Base-by-base conservation (phyloP, 352 stramenopile species). In the Globisporangium perplexum region DNA sequence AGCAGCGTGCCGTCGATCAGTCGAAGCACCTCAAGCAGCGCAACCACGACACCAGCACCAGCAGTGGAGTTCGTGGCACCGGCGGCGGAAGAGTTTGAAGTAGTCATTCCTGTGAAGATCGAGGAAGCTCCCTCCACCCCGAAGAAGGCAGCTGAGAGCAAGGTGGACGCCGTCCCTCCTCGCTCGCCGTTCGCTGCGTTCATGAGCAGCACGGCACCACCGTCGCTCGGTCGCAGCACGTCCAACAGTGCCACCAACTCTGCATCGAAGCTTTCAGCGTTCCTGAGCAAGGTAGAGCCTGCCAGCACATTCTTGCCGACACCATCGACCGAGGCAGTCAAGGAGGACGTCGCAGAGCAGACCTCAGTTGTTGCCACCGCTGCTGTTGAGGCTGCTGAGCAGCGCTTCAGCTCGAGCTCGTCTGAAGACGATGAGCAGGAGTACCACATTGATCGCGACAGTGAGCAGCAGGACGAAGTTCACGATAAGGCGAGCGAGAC, bases 201-300 rank as follows among this genome's bases (percentile, higher is more conserved):
- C 14, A 6, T 39, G 11, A 39, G 1, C 33, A 39, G 33, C 33
- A 12, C 18, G 14, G n/a, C n/a, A n/a, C n/a, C n/a, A n/a, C n/a
- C n/a, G n/a, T n/a, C n/a, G n/a, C n/a, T 47, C 18, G 47, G 22
- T 10, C 53, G 44, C 24, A 56, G 58, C 12, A 63, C 55, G 26
- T 50, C 59, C 17, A 38, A 46, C 28, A 20, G 20, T 12, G 47
- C 53, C 17, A 17, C 46, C 1, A 44, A 46, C 23, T 38, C 55
- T 6, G 31, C 55, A 53, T 85, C 77, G 6, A 84, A 79, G 50
- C 59, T 90, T 1, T 72, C 79, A 4, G 73, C 73, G 7, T 90
- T 90, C 54, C 46, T 90, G 38, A 90, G 54, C 56, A 83, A 66
- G 11, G 79, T 90, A 2, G 71, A 84, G 33, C 59, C 63, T 10